phyloP scores from a whole-genome alignment of 805 yeast genomes.

The Middelhovenomyces tepae region DNA sequence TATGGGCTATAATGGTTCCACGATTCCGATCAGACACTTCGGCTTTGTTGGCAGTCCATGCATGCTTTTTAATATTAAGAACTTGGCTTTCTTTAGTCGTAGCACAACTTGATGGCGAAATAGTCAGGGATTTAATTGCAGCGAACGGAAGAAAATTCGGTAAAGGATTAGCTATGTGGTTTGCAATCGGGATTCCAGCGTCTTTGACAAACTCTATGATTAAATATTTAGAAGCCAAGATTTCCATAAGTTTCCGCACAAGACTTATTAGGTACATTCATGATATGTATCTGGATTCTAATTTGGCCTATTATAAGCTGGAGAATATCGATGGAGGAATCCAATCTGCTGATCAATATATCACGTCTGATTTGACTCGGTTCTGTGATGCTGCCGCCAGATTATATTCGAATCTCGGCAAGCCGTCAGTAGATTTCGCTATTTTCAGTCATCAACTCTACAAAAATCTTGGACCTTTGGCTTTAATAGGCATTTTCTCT shows the following conservation, averaged over 20 bases:
- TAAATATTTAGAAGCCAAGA: slow-evolving; percentile 63
- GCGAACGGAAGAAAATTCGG: slow-evolving; percentile 68
- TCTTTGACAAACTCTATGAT: slow-evolving; percentile 88
- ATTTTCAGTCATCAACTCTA: slow-evolving; percentile 78
- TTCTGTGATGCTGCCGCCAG: slow-evolving; percentile 77
- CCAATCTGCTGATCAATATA: slow-evolving; percentile 76
- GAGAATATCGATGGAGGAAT: slow-evolving; percentile 45
- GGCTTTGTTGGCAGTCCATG: slow-evolving; percentile 56
- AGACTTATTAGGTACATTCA: slow-evolving; percentile 78
- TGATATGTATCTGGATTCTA: slow-evolving; percentile 75
- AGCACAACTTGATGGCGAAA: slow-evolving; percentile 86
- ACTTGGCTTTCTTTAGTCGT: slow-evolving; percentile 82
- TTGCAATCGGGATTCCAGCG: slow-evolving; percentile 85
- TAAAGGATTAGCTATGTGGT: slow-evolving; percentile 78
- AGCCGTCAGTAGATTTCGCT: slow-evolving; percentile 79
- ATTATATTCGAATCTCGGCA: slow-evolving; percentile 80
- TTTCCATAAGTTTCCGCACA: slow-evolving; percentile 78
- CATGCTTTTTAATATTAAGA: slow-evolving; percentile 64
- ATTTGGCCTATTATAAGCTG: slow-evolving; percentile 75
- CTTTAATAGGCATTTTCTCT: slow-evolving; percentile 69
- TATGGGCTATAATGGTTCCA: slow-evolving; percentile 81
- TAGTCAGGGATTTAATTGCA: slow-evolving; percentile 79
- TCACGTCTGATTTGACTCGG: slow-evolving; percentile 73
- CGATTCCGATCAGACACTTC: slow-evolving; percentile 58
- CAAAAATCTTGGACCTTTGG: slow-evolving; percentile 80